Evolutionary conservation across 805 yeast species (phyloP).

Genomic region (Candida golubevii): DNA sequence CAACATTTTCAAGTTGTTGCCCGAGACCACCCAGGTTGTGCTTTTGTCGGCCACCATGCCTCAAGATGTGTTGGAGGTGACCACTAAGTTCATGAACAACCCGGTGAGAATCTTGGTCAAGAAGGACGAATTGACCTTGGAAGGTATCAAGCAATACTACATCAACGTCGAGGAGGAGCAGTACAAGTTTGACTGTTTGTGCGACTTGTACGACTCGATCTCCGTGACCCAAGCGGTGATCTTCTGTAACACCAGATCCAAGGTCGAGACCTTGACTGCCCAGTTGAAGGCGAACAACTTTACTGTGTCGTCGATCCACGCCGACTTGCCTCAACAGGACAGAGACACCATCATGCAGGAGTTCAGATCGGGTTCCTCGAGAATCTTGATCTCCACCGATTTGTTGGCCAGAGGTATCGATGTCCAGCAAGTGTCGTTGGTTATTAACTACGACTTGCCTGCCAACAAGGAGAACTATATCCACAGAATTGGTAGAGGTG

Average conservation of each 20-base stretch:
- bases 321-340: slow-evolving; percentile 91
- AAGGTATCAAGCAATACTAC: slow-evolving; percentile 91
- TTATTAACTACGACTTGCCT: slow-evolving; percentile 91
- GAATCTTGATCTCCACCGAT: slow-evolving; percentile 90
- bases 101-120: slow-evolving; percentile 93
- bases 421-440: slow-evolving; percentile 95
- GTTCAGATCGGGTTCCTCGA: slow-evolving; percentile 89
- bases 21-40: slow-evolving; percentile 88
- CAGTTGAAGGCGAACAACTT: slow-evolving; percentile 74
- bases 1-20: slow-evolving; percentile 86
- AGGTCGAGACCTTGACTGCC: slow-evolving; percentile 85
- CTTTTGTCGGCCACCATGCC: slow-evolving; percentile 95
- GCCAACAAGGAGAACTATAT: slow-evolving; percentile 88
- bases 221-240: slow-evolving; percentile 97
- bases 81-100: slow-evolving; percentile 89
- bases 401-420: slow-evolving; percentile 75
- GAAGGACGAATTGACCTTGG: slow-evolving; percentile 91
- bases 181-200: slow-evolving; percentile 90
- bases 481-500: slow-evolving; percentile 97
- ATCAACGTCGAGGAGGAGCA: slow-evolving; percentile 89
- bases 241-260: slow-evolving; percentile 92
- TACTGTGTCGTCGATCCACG: slow-evolving; percentile 93
- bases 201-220: slow-evolving; percentile 91
- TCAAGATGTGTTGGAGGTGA: slow-evolving; percentile 83
- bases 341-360: slow-evolving; percentile 94